Evolutionary conservation across 257 asterid species (phyloP), one percentile per base, ranked within the genome.

Genomic region (Solanum piurae): DNA sequence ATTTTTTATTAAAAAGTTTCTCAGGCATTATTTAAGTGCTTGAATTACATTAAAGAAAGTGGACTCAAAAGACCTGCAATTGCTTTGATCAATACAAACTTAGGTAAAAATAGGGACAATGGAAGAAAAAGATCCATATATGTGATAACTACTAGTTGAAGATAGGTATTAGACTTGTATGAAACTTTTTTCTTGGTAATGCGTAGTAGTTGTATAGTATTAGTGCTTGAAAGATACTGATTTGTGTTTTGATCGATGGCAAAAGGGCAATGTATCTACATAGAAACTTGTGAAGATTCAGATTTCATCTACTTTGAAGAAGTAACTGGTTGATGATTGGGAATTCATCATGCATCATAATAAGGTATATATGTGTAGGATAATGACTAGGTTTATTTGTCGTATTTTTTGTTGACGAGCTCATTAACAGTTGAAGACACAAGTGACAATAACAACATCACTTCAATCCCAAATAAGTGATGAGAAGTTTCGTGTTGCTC

Each of bases 321-420:
- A 95, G 89, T 95, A 91, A 86, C 90, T 97, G 42, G 93, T 95
- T 86, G 91, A 94, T 87, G 99, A 95, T 89, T 95, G 96, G 98
- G 96, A 97, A 90, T 93, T 82, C 55, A 79, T 97, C 87, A 93
- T 95, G 69, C 95, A 94, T 91, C 98, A 95, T 90, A 93, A 96
- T 91, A 96, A 95, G 99, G 99, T 95, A 89, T 83, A 42, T 42
- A 42, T 77, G 29, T 25, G 38, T 77, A 25, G 60, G 62, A 25
- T 42, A 25, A 40, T 77, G n/a, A 23, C 62, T 42, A 42, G 60
- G 84, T 77, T 77, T 77, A 12, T 42, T 36, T 25, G 13, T 13
- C n/a, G 27, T 38, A 38, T 12, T 71, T 31, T 69, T 23, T 73
- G 77, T 31, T 33, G 44, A 33, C n/a, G n/a, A 77, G 60, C 37